Conservation (phyloP, 352 stramenopile genomes). For the Phytopythium montanum region DNA sequence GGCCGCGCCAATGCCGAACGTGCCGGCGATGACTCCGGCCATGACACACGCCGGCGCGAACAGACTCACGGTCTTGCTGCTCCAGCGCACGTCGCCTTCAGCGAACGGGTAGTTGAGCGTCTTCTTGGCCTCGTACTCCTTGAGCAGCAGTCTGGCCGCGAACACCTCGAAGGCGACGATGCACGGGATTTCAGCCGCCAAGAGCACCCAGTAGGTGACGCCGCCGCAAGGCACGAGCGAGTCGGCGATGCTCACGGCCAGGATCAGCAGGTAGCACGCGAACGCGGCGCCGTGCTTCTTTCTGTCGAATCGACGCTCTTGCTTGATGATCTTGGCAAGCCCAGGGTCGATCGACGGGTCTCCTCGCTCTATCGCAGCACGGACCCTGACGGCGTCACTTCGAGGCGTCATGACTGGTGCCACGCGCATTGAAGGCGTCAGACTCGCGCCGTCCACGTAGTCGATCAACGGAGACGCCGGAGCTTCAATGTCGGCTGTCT, state of each 20-base stretch:
- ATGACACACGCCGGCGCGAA: constrained; percentile 35
- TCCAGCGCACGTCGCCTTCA: constrained; percentile 42
- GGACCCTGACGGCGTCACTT: neutral
- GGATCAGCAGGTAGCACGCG: constrained; percentile 30
- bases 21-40: constrained; percentile 38
- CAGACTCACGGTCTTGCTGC: constrained; percentile 24
- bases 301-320: constrained; percentile 26
- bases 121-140: constrained; percentile 28
- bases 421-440: neutral
- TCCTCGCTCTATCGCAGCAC: neutral
- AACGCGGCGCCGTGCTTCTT: constrained; percentile 28
- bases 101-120: constrained; percentile 34
- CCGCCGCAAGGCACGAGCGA: constrained; percentile 25
- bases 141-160: constrained; percentile 19
- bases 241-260: constrained; percentile 22
- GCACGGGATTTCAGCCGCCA: constrained; percentile 45
- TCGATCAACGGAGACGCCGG: no score
- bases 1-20: constrained; percentile 47
- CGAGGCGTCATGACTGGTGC: neutral
- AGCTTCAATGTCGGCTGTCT: constrained; percentile 8
- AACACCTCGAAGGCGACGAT: constrained; percentile 34
- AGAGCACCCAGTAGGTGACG: constrained; percentile 41
- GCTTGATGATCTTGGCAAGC: constrained; percentile 12
- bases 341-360: neutral
- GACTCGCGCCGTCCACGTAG: no score